Evolutionary conservation across 208 protist species (phyloP).

Genomic region (Wallacemonas collosoma): DNA sequence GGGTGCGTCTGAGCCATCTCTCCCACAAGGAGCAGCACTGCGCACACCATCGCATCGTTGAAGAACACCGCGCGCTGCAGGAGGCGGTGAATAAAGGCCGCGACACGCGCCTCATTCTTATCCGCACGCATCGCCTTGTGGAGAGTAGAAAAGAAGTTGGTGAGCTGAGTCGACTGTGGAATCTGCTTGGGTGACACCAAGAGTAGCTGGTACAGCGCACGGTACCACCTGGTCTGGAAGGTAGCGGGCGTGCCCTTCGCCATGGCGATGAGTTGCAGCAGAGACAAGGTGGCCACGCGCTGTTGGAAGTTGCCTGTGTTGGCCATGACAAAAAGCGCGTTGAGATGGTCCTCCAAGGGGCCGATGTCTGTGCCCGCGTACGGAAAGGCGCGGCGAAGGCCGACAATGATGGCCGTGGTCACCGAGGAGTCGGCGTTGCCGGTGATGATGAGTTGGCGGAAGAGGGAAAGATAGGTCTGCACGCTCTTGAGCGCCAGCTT

Average conservation of each 20-base stretch:
- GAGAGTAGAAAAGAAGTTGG: constrained; percentile 88
- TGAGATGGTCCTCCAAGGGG: constrained; percentile 81
- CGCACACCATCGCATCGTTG: constrained; percentile 85
- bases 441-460: constrained; percentile 75
- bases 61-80: constrained; percentile 88
- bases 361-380: constrained; percentile 86
- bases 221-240: constrained; percentile 90
- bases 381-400: constrained; percentile 90
- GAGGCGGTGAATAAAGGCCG: constrained; percentile 90
- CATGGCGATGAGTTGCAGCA: constrained; percentile 86
- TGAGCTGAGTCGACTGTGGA: constrained; percentile 86
- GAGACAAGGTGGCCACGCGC: constrained; percentile 83
- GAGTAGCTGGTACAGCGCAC: constrained; percentile 87
- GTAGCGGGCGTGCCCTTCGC: constrained; percentile 60
- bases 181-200: constrained; percentile 89
- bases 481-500: constrained; percentile 88
- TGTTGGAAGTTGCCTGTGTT: constrained; percentile 89
- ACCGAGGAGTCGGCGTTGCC: constrained; percentile 79
- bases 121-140: constrained; percentile 89
- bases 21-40: constrained; percentile 86
- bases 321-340: constrained; percentile 89
- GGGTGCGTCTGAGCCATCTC: constrained; percentile 76
- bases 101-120: constrained; percentile 79
- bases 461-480: constrained; percentile 89
- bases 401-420: constrained; percentile 90